These are phyloP conservation scores for Zygnema circumcarinatum DNA, from an alignment of 139 green algal genomes.

Conservation along the genomic window DNA sequence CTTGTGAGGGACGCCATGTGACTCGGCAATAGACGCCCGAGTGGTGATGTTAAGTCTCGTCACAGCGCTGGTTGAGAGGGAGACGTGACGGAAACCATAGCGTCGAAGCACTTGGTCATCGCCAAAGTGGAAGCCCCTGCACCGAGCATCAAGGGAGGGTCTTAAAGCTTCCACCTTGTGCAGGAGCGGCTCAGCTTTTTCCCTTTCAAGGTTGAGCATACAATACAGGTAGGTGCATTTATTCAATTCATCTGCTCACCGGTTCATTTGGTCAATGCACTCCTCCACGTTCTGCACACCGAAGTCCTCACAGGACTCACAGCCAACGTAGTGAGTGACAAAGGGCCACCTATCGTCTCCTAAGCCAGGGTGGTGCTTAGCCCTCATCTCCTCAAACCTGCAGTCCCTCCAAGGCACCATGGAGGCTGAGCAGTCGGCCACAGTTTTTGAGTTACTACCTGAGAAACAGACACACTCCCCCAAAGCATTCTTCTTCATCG, in stretches of 20 bases:
- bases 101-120: conserved; percentile 39
- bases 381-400: conserved; percentile 52
- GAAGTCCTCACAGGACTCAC: conserved; percentile 26
- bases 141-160: not conserved
- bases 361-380: conserved; percentile 8
- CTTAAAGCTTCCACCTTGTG: not conserved
- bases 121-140: conserved; percentile 10
- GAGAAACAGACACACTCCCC: too few relatives aligned
- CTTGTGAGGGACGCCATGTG: not conserved
- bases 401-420: too few relatives aligned
- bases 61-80: conserved; percentile 17
- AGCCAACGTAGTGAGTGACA: conserved; percentile 48
- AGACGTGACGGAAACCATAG: conserved; percentile 31
- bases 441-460: too few relatives aligned
- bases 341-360: conserved; percentile 47
- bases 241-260: conserved; percentile 10
- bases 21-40: not conserved
- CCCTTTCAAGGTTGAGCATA: too few relatives aligned
- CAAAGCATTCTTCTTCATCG: too few relatives aligned
- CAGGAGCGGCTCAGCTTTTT: too few relatives aligned
- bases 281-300: not conserved
- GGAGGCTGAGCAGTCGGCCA: too few relatives aligned
- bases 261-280: conserved; percentile 38
- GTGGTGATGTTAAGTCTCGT: conserved; percentile 32
- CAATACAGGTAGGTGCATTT: too few relatives aligned